Evolutionary conservation across 176 grass and related monocot species (phyloP), one percentile per base, ranked within the genome.

Genomic region (Eragrostis curvula): DNA sequence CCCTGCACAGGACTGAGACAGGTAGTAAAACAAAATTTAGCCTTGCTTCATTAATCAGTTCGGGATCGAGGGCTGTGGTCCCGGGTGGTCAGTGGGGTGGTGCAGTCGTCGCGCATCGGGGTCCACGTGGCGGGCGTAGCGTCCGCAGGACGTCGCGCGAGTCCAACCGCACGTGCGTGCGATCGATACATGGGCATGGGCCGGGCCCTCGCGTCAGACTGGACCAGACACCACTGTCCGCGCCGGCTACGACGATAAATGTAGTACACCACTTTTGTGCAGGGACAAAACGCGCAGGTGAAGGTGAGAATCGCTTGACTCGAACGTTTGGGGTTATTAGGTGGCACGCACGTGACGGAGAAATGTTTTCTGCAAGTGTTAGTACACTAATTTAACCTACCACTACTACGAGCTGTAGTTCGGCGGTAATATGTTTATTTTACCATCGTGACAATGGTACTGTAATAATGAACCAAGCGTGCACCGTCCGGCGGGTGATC

Each of bases 141-240:
- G 57, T 27, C 55, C 21, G 55, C 68, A 3, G 29, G 80, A 21
- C 41, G 25, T 57, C 40, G 74, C 13, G 56, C 80, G 29, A 27
- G 80, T 82, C 70, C 46, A 29, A 42, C 14, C 83, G 23, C 83
- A 85, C 66, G 75, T 86, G 75, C 75, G 15, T 1, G 18, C 32
- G n/a, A n/a, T n/a, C n/a, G n/a, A 28, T 39, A 39, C 3, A 18
- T 42, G 39, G 3, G 18, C 52, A 21, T 9, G 66, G 39, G 9
- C 18, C 5, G 8, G 39, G 7, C 13, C 7, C 48, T 3, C 12
- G 32, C 57, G 53, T 29, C 49, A 44, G 49, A 36, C 52, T n/a
- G n/a, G n/a, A 29, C 57, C 24, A 5, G 44, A 45, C 9, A 45
- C 32, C 32, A 45, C 9, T 45, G 44, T 6, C 44, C 44, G 32